Conservation (phyloP, 2,329 filamentous ascomycete genomes). For the Alternaria sp. region DNA sequence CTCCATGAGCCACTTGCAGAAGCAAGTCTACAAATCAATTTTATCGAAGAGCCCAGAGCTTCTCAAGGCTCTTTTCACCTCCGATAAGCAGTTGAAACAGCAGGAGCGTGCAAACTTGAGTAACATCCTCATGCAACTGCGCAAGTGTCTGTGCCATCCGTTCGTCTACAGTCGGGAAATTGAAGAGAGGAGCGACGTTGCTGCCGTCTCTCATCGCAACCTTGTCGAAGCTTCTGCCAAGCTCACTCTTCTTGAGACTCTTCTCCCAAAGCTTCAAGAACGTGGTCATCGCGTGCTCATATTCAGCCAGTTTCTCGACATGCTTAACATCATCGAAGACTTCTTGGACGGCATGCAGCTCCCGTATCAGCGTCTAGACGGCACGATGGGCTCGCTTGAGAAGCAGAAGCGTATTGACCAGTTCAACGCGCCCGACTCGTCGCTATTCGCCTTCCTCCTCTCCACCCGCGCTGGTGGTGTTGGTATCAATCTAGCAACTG, state of each 20-base stretch:
- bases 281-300: slow-evolving; percentile 90
- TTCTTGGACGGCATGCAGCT: slow-evolving; percentile 81
- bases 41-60: slow-evolving; percentile 88
- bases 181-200: slow-evolving; percentile 77
- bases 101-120: slow-evolving; percentile 82
- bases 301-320: slow-evolving; percentile 93
- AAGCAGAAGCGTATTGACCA: slow-evolving; percentile 95
- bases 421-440: slow-evolving; percentile 85
- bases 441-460: slow-evolving; percentile 87
- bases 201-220: slow-evolving; percentile 74
- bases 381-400: slow-evolving; percentile 78
- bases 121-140: slow-evolving; percentile 94
- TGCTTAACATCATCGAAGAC: slow-evolving; percentile 89
- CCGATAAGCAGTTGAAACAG: slow-evolving; percentile 65
- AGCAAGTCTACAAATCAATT: slow-evolving; percentile 93
- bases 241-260: slow-evolving; percentile 80
- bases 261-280: slow-evolving; percentile 86
- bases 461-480: slow-evolving; percentile 96
- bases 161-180: slow-evolving; percentile 93
- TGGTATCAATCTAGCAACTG: slow-evolving; percentile 95
- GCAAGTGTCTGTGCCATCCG: slow-evolving; percentile 94
- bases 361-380: slow-evolving; percentile 82
- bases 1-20: slow-evolving; percentile 93
- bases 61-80: slow-evolving; percentile 84
- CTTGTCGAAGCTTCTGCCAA: slow-evolving; percentile 92